phyloP scores from a whole-genome alignment of 2,329 filamentous ascomycete genomes.

The Arachnopeziza araneosa region DNA sequence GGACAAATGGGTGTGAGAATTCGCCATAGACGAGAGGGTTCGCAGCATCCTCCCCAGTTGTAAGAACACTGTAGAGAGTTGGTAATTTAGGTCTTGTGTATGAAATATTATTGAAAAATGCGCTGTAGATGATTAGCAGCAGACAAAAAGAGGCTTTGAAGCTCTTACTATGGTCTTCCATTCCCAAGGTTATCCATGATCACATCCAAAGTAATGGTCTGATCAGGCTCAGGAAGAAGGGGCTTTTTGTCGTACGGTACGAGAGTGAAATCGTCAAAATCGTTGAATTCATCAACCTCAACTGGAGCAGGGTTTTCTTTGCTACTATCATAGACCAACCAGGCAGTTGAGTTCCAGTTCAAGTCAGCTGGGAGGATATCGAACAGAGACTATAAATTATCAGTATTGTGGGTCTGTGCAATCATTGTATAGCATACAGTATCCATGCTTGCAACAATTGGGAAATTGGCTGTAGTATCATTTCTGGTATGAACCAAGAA shows the following conservation, averaged over 20 bases:
- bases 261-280: conserved; percentile 69
- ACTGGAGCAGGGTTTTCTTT: conserved; percentile 45
- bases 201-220: conserved; percentile 57
- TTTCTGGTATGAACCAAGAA: conserved; percentile 60
- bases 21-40: conserved; percentile 60
- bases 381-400: conserved; percentile 52
- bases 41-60: conserved; percentile 44
- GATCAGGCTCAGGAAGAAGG: conserved; percentile 56
- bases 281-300: conserved; percentile 54
- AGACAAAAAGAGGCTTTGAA: neutral
- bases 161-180: conserved; percentile 58
- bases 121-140: conserved; percentile 26
- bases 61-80: conserved; percentile 61
- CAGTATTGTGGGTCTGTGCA: conserved; percentile 7
- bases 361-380: conserved; percentile 55
- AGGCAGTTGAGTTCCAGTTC: conserved; percentile 64
- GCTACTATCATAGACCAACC: conserved; percentile 51
- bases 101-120: conserved; percentile 57
- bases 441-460: conserved; percentile 66
- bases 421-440: conserved; percentile 26
- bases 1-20: conserved; percentile 61
- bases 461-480: conserved; percentile 56
- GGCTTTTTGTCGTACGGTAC: conserved; percentile 61
- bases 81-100: conserved; percentile 62
- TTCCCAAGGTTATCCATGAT: conserved; percentile 63